Conservation (phyloP, 2,329 filamentous ascomycete species). For the Hymenoscyphus fructigenus region DNA sequence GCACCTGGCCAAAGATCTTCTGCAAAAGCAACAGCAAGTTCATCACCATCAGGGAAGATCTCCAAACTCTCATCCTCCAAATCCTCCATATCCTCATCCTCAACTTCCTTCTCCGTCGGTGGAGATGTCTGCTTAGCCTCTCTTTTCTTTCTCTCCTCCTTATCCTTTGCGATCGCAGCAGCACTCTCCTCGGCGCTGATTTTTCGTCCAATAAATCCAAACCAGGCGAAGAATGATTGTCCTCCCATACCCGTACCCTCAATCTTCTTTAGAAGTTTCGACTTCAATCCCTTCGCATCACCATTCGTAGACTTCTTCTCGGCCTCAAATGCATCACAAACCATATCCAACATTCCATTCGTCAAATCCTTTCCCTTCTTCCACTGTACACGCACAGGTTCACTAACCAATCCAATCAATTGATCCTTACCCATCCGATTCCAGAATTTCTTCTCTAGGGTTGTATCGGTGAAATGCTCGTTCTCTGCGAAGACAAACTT, state of each 20-base stretch:
- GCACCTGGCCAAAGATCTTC: conserved; percentile 90
- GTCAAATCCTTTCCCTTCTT: conserved; percentile 80
- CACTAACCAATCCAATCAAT: conserved; percentile 77
- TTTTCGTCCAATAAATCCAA: conserved; percentile 72
- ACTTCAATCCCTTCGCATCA: conserved; percentile 45
- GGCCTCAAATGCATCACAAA: conserved; percentile 67
- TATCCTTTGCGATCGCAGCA: conserved; percentile 59
- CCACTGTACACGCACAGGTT: conserved; percentile 87
- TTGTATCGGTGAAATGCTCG: conserved; percentile 74
- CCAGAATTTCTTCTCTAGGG: conserved; percentile 90
- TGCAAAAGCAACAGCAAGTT: conserved; percentile 74
- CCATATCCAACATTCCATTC: conserved; percentile 72
- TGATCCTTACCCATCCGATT: conserved; percentile 68
- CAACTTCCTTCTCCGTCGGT: conserved; percentile 39
- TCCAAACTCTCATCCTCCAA: conserved; percentile 70
- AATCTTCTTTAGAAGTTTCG: conserved; percentile 45
- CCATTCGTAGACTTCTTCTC: conserved; percentile 43
- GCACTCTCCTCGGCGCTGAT: conserved; percentile 71
- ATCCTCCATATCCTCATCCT: conserved; percentile 49
- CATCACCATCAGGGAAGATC: conserved; percentile 84
- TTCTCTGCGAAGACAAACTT: conserved; percentile 79
- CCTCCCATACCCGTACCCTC: conserved; percentile 60
- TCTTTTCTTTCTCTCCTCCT: conserved; percentile 51
- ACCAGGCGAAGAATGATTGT: conserved; percentile 85
- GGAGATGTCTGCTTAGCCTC: conserved; percentile 39